Base-by-base conservation (phyloP, 306 rosid genomes). In the Crataegus laevigata region DNA sequence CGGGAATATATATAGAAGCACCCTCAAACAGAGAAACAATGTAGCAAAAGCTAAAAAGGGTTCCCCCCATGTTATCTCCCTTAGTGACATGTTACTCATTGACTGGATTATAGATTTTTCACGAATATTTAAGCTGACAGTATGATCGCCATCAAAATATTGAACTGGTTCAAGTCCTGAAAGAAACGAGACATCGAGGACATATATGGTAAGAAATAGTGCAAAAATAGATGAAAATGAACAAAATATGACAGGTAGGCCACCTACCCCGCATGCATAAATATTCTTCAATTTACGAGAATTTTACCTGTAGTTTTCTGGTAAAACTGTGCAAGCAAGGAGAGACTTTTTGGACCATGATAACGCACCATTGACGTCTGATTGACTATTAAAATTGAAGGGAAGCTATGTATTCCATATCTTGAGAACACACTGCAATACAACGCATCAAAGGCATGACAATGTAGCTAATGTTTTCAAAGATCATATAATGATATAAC, bases 341-440 rank as follows among this genome's bases (percentile, higher is more conserved):
- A 32, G 11, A 87, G 78, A 85, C 74, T 79, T 71, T 89, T 87
- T 4, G 74, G 83, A 43, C 96, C 96, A 36, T 28, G 81, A 86
- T 88, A 88, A 75, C 85, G 91, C 58, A 87, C n/a, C 54, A 83
- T 70, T 52, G 85, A 82, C 5, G 91, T 89, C 82, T 83, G 84
- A 68, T 93, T 93, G 77, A 90, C 86, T 66, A 93, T 68, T 76
- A 93, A 62, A 68, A 90, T 72, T 5, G 96, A 88, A 3, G 98
- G 98, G 76, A 90, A 64, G 83, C 98, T 83, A 74, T 81, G 88
- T 76, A 93, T 85, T 66, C 94, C 91, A 80, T 89, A 84, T 83
- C 76, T 90, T 58, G 98, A 90, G 79, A 82, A 88, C 32, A 87
- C 79, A 42, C 98, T 93, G 84, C 82, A 85, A 51, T 30, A 68